phyloP scores from a whole-genome alignment of 164 flowering plant genomes.

The Dillenia turbinata region DNA sequence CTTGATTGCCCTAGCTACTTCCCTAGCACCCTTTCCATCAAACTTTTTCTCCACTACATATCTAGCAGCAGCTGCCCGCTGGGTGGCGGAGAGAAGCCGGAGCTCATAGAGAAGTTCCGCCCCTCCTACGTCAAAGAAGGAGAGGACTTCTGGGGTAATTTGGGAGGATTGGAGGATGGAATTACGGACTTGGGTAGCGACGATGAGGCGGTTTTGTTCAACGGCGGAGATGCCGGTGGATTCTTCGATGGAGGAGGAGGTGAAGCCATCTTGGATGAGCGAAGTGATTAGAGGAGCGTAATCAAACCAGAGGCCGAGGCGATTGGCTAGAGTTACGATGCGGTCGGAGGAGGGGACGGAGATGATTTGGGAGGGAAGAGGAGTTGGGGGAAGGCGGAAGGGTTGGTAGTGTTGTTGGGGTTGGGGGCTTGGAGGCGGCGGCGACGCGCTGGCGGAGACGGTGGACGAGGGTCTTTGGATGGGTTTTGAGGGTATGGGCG shows the following conservation, averaged over 20 bases:
- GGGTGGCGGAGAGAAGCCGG: constrained; percentile 46
- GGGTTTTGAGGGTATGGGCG: not conserved
- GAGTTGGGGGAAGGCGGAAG: constrained; percentile 72
- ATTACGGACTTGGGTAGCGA: constrained; percentile 70
- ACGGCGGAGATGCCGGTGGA: constrained; percentile 77
- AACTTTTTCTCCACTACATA: constrained; percentile 26
- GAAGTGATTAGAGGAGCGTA: constrained; percentile 75
- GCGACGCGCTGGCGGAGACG: constrained; percentile 9
- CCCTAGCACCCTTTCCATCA: constrained; percentile 50
- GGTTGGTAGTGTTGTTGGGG: constrained; percentile 62
- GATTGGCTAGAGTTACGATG: constrained; percentile 58
- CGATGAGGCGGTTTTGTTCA: constrained; percentile 78
- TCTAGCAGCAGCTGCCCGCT: constrained; percentile 52
- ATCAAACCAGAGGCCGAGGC: constrained; percentile 84
- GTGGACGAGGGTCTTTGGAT: constrained; percentile 30
- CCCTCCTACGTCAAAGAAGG: constrained; percentile 56
- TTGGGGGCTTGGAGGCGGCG: constrained; percentile 13
- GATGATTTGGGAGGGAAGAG: constrained; percentile 49
- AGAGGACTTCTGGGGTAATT: constrained; percentile 32
- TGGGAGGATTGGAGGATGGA: constrained; percentile 40
- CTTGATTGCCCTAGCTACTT: constrained; percentile 81
- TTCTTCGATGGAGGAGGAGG: constrained; percentile 66
- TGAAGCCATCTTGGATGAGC: constrained; percentile 60
- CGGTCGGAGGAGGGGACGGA: constrained; percentile 44
- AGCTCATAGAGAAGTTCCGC: constrained; percentile 72